Conservation (phyloP, 1,284 basidiomycete genomes). For the Schizopora paradoxa region DNA sequence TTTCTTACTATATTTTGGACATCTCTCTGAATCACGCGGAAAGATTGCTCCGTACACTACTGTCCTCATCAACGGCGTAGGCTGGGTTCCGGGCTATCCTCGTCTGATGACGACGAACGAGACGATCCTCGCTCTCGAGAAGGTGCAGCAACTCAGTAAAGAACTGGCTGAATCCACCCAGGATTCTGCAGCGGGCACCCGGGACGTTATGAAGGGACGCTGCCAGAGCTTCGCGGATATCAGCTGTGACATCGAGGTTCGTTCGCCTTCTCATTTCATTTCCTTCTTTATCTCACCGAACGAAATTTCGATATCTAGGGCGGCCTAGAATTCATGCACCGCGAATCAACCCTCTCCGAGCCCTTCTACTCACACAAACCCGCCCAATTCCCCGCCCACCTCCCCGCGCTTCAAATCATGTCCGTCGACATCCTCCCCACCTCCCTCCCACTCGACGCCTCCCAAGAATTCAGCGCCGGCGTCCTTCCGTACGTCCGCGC, state of each 20-base stretch:
- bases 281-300: slow-evolving; percentile 4
- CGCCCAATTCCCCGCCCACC: slow-evolving; percentile 34
- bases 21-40: not conserved
- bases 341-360: slow-evolving; percentile 67
- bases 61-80: slow-evolving; percentile 79
- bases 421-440: slow-evolving; percentile 87
- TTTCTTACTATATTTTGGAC: not conserved
- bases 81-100: slow-evolving; percentile 76
- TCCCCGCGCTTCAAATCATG: slow-evolving; percentile 70
- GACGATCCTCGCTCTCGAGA: slow-evolving; percentile 47
- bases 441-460: slow-evolving; percentile 76
- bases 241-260: slow-evolving; percentile 75
- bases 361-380: slow-evolving; percentile 61
- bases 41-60: slow-evolving; percentile 83
- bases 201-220: slow-evolving; percentile 35
- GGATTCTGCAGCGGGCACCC: no score
- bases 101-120: slow-evolving; percentile 71
- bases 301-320: slow-evolving; percentile 42
- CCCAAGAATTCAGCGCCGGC: slow-evolving; percentile 63
- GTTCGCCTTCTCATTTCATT: slow-evolving; percentile 18
- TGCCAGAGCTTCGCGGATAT: slow-evolving; percentile 79
- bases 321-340: slow-evolving; percentile 77
- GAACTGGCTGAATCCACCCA: slow-evolving; percentile 2
- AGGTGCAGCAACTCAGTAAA: slow-evolving; percentile 41
- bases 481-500: slow-evolving; percentile 65